Base-by-base conservation (phyloP, 805 yeast species). In the Lipomyces yamadae region DNA sequence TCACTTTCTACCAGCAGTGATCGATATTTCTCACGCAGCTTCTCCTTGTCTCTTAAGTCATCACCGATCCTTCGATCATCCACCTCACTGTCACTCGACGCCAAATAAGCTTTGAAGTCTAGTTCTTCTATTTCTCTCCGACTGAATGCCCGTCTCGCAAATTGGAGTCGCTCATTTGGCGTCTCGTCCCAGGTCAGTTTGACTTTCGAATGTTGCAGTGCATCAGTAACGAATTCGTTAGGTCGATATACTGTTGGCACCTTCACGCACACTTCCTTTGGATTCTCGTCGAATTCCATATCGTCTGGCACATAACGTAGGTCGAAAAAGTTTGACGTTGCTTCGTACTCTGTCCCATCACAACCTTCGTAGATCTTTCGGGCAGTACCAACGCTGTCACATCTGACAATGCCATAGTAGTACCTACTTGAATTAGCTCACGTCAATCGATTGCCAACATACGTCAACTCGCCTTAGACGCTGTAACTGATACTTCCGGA, bases 101-200 rank as follows among this genome's bases (percentile, higher is more conserved):
- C 98, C 66, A 93, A 80, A 74, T 93, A 95, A 0, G 98, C 97
- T 73, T 90, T 86, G 80, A 93, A 89, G 77, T 93, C 98, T 71
- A 76, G 74, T 50, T 77, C 78, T 52, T 77, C 80, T 58, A 92
- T 82, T 76, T 95, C 98, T 76, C 90, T 88, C 76, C 90, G 95
- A 59, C 92, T 86, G 77, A 95, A 94, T 5, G 92, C 91, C 72
- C 89, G 88, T 15, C 89, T 84, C 0, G 97, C 85, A 62, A 93
- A 77, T 66, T 89, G 86, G 18, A 86, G 77, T 74, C 99, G 85
- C 74, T 92, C 98, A 65, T 87, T 88, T 5, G 99, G 98, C 0
- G 98, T 96, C 79, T 94, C 98, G 78, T 95, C 99, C 99, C 99
- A 95, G 0, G 98, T 93, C 72, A 95, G 82, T 77, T 91, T 93